Evolutionary conservation across 2,329 filamentous ascomycete genomes (phyloP).

Genomic region (Sarocladium brachiariae): DNA sequence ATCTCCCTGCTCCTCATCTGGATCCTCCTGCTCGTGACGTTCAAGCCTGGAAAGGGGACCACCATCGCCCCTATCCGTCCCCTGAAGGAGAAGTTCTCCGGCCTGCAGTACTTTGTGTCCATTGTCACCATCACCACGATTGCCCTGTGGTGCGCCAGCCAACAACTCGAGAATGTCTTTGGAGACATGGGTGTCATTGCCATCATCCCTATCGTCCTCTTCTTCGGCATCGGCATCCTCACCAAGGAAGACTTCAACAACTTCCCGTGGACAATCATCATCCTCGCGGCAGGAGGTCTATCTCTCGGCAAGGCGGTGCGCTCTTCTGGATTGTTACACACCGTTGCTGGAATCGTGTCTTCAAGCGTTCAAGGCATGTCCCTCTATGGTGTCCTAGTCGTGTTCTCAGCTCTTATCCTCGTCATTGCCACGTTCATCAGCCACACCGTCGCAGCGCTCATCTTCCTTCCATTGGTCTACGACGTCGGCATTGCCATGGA

Average conservation of each 20-base stretch:
- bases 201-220: conserved; percentile 89
- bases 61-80: conserved; percentile 87
- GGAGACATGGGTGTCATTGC: conserved; percentile 98
- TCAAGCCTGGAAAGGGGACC: conserved; percentile 77
- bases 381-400: conserved; percentile 77
- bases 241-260: conserved; percentile 99
- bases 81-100: conserved; percentile 80
- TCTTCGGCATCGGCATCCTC: conserved; percentile 92
- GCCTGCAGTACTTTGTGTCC: conserved; percentile 88
- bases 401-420: conserved; percentile 77
- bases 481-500: conserved; percentile 81
- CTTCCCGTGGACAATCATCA: conserved; percentile 99
- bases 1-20: conserved; percentile 85
- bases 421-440: conserved; percentile 93
- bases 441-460: conserved; percentile 92
- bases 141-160: conserved; percentile 82
- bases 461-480: conserved; percentile 84
- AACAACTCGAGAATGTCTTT: conserved; percentile 80
- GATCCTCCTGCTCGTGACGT: conserved; percentile 76
- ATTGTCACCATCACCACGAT: conserved; percentile 80
- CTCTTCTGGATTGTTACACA: conserved; percentile 84
- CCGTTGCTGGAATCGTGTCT: conserved; percentile 74
- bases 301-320: conserved; percentile 92
- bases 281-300: conserved; percentile 87
- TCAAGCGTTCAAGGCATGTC: conserved; percentile 67